phyloP scores from a whole-genome alignment of 169 alveolate species.

The Cryptosporidium felis region DNA sequence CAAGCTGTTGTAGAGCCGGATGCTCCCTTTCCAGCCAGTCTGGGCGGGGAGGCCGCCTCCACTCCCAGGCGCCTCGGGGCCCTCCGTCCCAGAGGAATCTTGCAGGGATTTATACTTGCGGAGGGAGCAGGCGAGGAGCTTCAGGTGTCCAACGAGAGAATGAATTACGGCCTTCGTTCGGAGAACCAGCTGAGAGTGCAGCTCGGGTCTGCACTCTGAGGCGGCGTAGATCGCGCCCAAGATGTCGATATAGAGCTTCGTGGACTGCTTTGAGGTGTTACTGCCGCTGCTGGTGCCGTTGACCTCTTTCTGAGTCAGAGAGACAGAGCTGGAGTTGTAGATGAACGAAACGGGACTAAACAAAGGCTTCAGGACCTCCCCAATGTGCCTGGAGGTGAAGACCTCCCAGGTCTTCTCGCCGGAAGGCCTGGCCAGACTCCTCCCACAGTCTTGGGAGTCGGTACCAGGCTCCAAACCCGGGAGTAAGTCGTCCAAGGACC shows the following conservation, averaged over 20 bases:
- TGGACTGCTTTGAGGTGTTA: conserved; percentile 23
- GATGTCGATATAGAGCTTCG: conserved; percentile 40
- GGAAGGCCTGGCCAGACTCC: too few relatives aligned
- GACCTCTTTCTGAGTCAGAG: conserved; percentile 7
- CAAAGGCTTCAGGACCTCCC: conserved; percentile 11
- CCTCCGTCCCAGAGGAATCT: not conserved
- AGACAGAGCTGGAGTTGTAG: conserved; percentile 3
- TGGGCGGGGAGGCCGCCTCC: not conserved
- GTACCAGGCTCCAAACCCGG: too few relatives aligned
- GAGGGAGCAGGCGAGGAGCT: not conserved
- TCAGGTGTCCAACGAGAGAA: not conserved
- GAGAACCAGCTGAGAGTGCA: not conserved
- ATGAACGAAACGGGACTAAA: conserved; percentile 53
- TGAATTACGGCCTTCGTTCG: not conserved
- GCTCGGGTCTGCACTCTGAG: not conserved
- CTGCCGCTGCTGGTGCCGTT: not conserved
- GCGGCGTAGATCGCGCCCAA: not conserved
- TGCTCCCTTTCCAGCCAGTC: conserved; percentile 12
- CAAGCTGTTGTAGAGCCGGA: not conserved
- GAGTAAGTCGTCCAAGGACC: too few relatives aligned
- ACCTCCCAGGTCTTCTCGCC: not conserved
- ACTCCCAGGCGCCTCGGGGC: not conserved
- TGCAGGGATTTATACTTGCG: not conserved
- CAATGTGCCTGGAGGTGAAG: not conserved
- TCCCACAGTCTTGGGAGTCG: too few relatives aligned